Evolutionary conservation across 345 rosid species (phyloP).

Genomic region (Physaria fendleri): DNA sequence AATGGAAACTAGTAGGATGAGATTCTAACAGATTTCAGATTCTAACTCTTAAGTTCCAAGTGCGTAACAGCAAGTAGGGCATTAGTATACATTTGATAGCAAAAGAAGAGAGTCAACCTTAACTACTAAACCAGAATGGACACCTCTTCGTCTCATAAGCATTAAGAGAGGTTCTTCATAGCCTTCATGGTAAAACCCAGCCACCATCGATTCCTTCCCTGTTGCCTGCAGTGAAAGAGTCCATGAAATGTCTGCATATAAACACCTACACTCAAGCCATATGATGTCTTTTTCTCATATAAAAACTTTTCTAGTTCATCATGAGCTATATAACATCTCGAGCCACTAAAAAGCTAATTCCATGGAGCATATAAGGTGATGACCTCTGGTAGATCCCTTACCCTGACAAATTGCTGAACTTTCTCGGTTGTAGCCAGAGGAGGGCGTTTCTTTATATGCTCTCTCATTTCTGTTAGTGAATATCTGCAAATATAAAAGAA

Average conservation of each 20-base stretch:
- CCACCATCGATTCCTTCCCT: conserved; percentile 80
- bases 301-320: neutral
- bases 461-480: conserved; percentile 73
- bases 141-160: conserved; percentile 98
- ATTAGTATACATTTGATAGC: neutral
- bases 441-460: conserved; percentile 97
- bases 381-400: conserved; percentile 33
- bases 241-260: conserved; percentile 1
- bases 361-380: neutral
- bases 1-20: neutral
- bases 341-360: neutral
- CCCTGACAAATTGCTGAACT: conserved; percentile 91
- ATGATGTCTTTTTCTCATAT: neutral
- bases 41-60: neutral
- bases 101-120: conserved; percentile 54
- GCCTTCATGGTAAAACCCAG: conserved; percentile 97
- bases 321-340: neutral
- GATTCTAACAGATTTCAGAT: neutral
- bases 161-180: conserved; percentile 86
- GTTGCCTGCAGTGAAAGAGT: conserved; percentile 49
- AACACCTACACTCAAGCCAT: neutral
- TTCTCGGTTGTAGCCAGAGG: conserved; percentile 93
- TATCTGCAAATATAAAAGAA: conserved; percentile 38
- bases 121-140: conserved; percentile 87
- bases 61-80: neutral